Evolutionary conservation across 345 rosid genomes (phyloP).

Genomic region (Hibiscus mutabilis): DNA sequence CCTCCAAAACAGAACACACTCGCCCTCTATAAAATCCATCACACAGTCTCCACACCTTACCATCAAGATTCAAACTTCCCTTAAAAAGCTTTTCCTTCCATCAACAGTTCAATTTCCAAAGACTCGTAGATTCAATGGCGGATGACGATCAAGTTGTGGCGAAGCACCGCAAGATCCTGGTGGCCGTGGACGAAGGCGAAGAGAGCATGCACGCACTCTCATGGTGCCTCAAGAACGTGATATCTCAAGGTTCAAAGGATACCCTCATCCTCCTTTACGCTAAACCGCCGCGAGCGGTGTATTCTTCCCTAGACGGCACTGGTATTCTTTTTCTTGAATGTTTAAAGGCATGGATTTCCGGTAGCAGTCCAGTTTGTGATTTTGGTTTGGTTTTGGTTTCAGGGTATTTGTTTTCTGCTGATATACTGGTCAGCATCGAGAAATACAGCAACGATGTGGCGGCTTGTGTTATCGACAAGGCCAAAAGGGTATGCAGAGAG

Average conservation of each 20-base stretch:
- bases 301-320: slow-evolving; percentile 42
- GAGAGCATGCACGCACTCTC: slow-evolving; percentile 61
- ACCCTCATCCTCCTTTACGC: slow-evolving; percentile 47
- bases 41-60: background rate
- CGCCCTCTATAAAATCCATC: background rate
- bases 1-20: background rate
- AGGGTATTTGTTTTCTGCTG: slow-evolving; percentile 58
- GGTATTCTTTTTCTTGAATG: slow-evolving; percentile 13
- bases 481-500: slow-evolving; percentile 38
- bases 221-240: slow-evolving; percentile 48
- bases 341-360: background rate
- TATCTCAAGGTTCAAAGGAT: slow-evolving; percentile 27
- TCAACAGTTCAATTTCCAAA: background rate
- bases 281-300: slow-evolving; percentile 29
- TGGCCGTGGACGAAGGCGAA: slow-evolving; percentile 55
- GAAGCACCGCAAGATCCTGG: slow-evolving; percentile 35
- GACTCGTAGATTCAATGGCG: slow-evolving; percentile 1
- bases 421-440: slow-evolving; percentile 35
- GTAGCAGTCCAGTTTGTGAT: background rate
- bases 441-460: slow-evolving; percentile 43
- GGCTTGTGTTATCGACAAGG: slow-evolving; percentile 34
- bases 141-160: slow-evolving; percentile 16
- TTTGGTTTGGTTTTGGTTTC: background rate
- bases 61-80: background rate
- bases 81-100: background rate